Evolutionary conservation across 768 basidiomycete species (phyloP).

Genomic region (Russula virescens): DNA sequence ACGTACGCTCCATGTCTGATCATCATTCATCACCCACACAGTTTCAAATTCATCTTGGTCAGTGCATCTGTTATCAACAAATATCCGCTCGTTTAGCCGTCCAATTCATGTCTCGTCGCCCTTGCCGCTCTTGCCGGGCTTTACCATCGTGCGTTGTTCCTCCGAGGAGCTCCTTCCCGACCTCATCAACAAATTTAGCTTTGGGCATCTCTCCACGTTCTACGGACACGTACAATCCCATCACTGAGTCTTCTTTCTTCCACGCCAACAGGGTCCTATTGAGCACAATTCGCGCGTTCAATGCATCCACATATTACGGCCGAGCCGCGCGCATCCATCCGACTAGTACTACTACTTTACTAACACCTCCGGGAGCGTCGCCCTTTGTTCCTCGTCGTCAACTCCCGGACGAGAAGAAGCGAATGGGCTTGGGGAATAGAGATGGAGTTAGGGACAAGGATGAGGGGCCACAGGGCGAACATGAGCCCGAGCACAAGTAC

Average conservation of each 20-base stretch:
- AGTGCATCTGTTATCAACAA: background rate
- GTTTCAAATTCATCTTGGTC: background rate
- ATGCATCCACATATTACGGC: no score
- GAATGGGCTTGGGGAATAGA: no score
- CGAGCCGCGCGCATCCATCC: no score
- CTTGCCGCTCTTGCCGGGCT: background rate
- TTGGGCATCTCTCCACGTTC: background rate
- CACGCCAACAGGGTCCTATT: conserved; percentile 51
- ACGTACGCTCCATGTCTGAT: no score
- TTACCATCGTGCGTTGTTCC: background rate
- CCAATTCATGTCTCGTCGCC: background rate
- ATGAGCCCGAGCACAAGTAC: background rate
- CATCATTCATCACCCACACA: no score
- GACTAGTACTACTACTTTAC: no score
- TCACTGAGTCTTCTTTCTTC: conserved; percentile 41
- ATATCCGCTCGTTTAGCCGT: background rate
- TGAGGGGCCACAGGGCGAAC: background rate
- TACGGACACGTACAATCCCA: conserved; percentile 43
- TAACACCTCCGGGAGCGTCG: no score
- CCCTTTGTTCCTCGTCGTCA: no score
- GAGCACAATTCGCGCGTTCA: conserved; percentile 22
- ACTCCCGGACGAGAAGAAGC: no score
- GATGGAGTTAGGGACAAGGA: no score
- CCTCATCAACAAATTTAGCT: background rate
- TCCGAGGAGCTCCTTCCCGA: background rate